Evolutionary conservation across 2,329 filamentous ascomycete species (phyloP), one percentile per base, ranked within the genome.

Genomic region (Cylindrodendrum hubeiense): DNA sequence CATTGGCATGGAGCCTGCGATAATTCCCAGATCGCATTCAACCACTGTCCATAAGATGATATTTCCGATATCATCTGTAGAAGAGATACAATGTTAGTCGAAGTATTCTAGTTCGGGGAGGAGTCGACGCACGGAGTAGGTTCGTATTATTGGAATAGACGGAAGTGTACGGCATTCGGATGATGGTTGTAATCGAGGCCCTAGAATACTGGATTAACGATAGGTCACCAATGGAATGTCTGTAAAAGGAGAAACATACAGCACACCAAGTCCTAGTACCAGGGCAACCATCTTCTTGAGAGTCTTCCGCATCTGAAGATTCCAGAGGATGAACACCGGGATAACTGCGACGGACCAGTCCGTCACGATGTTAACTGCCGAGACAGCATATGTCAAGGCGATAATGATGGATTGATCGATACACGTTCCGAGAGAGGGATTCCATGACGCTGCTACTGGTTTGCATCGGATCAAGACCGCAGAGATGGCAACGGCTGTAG

Each of bases 1-100:
- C 54, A 67, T 64, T 1, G 66, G 65, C 39, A 68, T 64, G 8
- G 65, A 65, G 3, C 66, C 65, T 3, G 65, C 65, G 8, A 67
- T 65, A 12, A 68, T 57, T 3, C 55, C 66, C 0, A 68, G 47
- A 4, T 65, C 56, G 6, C 66, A 68, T 39, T 68, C 65, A 1
- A 67, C 34, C 2, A 68, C 43, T 0, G 60, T 61, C 55, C 60
- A 67, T 0, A 68, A 24, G 8, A 65, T 65, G 3, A 67, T 58
- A 2, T 61, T 24, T 1, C 51, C 65, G 0, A 61, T 54, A 5
- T 33, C 39, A 7, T 67, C 65, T 68, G 1, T 2, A 6, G 9
- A 17, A 9, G 7, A 30, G 28, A 30, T 12, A 30, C 8, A 30
- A 30, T 12, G 28, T 30, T 30, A 30, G 28, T 12, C 12, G 12